phyloP scores from a whole-genome alignment of 2,329 filamentous ascomycete species.

The Ceratocystis papillata region DNA sequence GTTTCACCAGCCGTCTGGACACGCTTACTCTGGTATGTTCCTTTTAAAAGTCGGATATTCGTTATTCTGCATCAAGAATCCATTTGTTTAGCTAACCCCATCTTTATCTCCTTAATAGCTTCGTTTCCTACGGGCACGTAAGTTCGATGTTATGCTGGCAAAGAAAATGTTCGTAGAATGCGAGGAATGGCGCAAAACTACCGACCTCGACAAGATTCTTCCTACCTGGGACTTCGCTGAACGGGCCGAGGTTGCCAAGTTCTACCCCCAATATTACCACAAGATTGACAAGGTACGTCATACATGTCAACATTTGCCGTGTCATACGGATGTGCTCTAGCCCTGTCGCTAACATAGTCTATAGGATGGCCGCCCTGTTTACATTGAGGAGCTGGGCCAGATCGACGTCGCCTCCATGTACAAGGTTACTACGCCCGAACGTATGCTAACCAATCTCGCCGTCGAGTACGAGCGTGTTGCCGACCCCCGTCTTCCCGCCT shows the following conservation, averaged over 20 bases:
- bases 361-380: slow-evolving; percentile 89
- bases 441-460: slow-evolving; percentile 93
- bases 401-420: slow-evolving; percentile 84
- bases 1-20: slow-evolving; percentile 75
- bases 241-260: slow-evolving; percentile 72
- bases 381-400: slow-evolving; percentile 91
- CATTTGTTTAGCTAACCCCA: slow-evolving; percentile 11
- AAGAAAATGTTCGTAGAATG: slow-evolving; percentile 89
- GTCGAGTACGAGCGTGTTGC: slow-evolving; percentile 95
- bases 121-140: slow-evolving; percentile 84
- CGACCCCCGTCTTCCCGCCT: slow-evolving; percentile 86
- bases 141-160: slow-evolving; percentile 75
- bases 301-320: not conserved
- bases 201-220: slow-evolving; percentile 70
- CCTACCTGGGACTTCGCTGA: slow-evolving; percentile 78
- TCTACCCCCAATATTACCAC: slow-evolving; percentile 98
- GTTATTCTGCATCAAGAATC: not conserved
- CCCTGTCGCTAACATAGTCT: not conserved
- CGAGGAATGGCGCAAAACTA: slow-evolving; percentile 85
- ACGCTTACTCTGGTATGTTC: slow-evolving; percentile 75
- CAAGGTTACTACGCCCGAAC: slow-evolving; percentile 83
- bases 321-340: not conserved
- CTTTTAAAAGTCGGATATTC: not conserved
- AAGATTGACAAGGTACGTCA: slow-evolving; percentile 68
- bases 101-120: slow-evolving; percentile 40